Evolutionary conservation across 345 rosid species (phyloP).

Genomic region (Atalantia buxifolia): DNA sequence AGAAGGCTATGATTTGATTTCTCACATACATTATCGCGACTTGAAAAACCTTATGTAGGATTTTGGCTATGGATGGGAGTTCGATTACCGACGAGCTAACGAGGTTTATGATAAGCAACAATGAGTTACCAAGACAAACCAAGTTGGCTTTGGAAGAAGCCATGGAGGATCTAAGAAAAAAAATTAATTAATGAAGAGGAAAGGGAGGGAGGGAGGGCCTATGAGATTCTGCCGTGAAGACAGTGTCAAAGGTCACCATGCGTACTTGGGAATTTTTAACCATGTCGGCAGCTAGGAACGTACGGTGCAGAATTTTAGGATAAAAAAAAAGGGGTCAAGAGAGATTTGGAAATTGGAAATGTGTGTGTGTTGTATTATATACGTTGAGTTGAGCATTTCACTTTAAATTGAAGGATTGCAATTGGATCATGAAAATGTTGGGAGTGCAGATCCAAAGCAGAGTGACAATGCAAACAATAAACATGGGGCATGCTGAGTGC

Average conservation of each 20-base stretch:
- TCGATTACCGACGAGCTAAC: not conserved
- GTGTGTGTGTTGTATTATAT: too few relatives aligned
- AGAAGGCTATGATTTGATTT: too few relatives aligned
- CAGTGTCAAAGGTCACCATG: too few relatives aligned
- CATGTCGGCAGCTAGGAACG: not conserved
- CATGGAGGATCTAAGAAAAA: not conserved
- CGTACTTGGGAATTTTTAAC: too few relatives aligned
- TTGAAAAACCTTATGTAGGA: not conserved
- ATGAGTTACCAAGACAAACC: constrained; percentile 1
- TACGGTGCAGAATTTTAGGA: not conserved
- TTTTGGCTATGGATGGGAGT: constrained; percentile 1
- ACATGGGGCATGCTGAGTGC: constrained; percentile 5
- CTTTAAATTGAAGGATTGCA: not conserved
- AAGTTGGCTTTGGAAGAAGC: constrained; percentile 6
- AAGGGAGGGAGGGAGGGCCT: too few relatives aligned
- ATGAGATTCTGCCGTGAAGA: too few relatives aligned
- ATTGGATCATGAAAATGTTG: too few relatives aligned
- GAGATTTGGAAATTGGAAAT: not conserved
- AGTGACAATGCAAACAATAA: not conserved
- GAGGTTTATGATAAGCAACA: not conserved
- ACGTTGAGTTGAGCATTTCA: too few relatives aligned
- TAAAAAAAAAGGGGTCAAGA: not conserved
- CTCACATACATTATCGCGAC: too few relatives aligned
- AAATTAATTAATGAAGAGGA: not conserved
- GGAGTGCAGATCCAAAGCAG: too few relatives aligned